Conservation (phyloP, 2,329 filamentous ascomycete genomes). For the Calonectria montana region DNA sequence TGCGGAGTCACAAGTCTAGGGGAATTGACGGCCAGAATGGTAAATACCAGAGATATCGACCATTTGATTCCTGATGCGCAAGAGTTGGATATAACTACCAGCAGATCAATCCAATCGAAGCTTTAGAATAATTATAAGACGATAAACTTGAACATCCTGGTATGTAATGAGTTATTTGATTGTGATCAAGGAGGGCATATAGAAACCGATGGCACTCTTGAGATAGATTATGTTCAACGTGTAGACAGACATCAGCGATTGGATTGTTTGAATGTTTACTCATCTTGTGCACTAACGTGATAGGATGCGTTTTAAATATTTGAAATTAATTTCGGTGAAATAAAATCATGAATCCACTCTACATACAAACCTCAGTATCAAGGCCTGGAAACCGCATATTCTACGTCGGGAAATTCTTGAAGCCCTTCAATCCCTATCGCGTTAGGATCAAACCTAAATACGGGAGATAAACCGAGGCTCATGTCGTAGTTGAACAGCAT, state of each 20-base stretch:
- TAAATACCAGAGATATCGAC: conserved; percentile 43
- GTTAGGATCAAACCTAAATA: conserved; percentile 43
- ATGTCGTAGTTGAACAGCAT: conserved; percentile 40
- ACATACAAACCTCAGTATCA: neutral
- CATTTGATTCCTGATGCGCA: conserved; percentile 28
- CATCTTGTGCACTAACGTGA: neutral
- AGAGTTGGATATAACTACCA: neutral
- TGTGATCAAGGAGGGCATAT: neutral
- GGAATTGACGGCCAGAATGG: conserved; percentile 31
- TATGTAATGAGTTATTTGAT: neutral
- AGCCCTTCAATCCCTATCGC: conserved; percentile 30
- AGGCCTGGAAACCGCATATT: neutral
- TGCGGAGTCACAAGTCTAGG: conserved; percentile 37
- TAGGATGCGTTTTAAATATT: neutral
- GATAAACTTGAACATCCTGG: neutral
- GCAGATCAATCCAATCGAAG: neutral
- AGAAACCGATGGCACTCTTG: neutral
- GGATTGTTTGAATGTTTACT: neutral
- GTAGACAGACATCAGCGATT: neutral
- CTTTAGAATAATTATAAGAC: neutral
- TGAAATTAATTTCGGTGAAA: neutral
- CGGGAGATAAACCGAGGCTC: conserved; percentile 43
- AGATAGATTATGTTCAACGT: neutral
- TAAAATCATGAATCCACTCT: neutral
- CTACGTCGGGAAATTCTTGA: conserved; percentile 10